A percentile compares a stretch with the other conserved stretches of the same genome.
These are phyloP conservation scores for Aspergillus nanangensis DNA, from an alignment of 495 filamentous ascomycete genomes.

Conservation along the genomic window DNA sequence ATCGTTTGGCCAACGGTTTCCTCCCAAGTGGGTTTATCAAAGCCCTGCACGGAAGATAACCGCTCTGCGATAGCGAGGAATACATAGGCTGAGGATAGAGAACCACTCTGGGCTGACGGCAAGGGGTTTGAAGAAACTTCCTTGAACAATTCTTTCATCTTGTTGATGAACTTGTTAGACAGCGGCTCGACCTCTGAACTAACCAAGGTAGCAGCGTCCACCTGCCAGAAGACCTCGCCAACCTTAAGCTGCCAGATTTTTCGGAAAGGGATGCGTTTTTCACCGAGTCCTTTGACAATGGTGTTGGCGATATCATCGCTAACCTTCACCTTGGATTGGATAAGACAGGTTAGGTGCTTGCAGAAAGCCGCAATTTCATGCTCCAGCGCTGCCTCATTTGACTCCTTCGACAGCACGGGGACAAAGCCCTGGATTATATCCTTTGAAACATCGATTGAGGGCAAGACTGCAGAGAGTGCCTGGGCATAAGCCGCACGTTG, in stretches of 20 bases:
- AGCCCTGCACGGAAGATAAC: slow-evolving; percentile 23
- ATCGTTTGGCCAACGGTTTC: slow-evolving; percentile 60
- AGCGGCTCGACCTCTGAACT: slow-evolving; percentile 39
- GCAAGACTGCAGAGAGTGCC: slow-evolving; percentile 62
- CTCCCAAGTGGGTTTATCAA: slow-evolving; percentile 34
- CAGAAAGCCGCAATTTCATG: slow-evolving; percentile 69
- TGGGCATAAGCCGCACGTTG: slow-evolving; percentile 76
- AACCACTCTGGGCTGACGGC: slow-evolving; percentile 69
- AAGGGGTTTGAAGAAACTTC: slow-evolving; percentile 75
- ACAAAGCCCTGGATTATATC: slow-evolving; percentile 65
- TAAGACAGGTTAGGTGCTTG: slow-evolving; percentile 52
- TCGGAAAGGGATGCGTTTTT: slow-evolving; percentile 77
- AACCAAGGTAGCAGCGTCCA: slow-evolving; percentile 36
- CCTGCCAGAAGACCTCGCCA: slow-evolving; percentile 68
- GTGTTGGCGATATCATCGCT: slow-evolving; percentile 62
- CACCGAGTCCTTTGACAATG: slow-evolving; percentile 74
- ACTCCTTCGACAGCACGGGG: slow-evolving; percentile 66
- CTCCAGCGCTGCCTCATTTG: slow-evolving; percentile 74
- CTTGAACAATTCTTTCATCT: slow-evolving; percentile 67
- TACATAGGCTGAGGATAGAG: slow-evolving; percentile 69
- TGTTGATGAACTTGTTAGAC: slow-evolving; percentile 49
- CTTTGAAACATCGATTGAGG: slow-evolving; percentile 50
- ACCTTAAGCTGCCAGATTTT: slow-evolving; percentile 73
- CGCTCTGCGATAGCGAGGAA: slow-evolving; percentile 55
- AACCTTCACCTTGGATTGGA: slow-evolving; percentile 53